Evolutionary conservation across 1,139 yeast species (phyloP).

Genomic region (Kodamaea sp.): DNA sequence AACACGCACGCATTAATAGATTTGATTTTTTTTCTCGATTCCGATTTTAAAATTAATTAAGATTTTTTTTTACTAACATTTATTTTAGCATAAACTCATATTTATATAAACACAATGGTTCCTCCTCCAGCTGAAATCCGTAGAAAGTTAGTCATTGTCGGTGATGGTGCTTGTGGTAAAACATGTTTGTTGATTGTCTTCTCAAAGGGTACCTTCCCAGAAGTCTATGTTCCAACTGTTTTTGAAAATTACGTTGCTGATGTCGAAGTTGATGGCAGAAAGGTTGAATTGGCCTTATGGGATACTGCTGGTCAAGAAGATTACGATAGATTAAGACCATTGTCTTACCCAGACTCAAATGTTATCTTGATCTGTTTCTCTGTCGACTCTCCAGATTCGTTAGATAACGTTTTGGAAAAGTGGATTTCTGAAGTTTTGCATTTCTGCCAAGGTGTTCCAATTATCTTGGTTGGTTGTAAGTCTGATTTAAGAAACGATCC

Average conservation of each 20-base stretch:
- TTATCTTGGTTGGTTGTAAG: conserved; percentile 90
- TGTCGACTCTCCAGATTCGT: conserved; percentile 86
- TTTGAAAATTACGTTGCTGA: conserved; percentile 94
- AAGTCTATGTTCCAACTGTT: conserved; percentile 92
- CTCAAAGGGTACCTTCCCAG: conserved; percentile 94
- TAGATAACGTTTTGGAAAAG: conserved; percentile 89
- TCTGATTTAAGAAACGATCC: conserved; percentile 85
- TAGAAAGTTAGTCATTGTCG: conserved; percentile 79
- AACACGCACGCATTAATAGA: background rate
- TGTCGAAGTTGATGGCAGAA: conserved; percentile 91
- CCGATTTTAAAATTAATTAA: conserved; percentile 36
- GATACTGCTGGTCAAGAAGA: conserved; percentile 99
- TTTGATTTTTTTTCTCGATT: background rate
- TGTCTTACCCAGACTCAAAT: conserved; percentile 90
- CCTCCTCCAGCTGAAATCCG: conserved; percentile 63
- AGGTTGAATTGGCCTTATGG: conserved; percentile 92
- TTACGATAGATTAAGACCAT: conserved; percentile 90
- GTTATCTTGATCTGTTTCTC: conserved; percentile 91
- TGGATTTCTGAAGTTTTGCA: conserved; percentile 94
- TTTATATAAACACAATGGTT: conserved; percentile 29
- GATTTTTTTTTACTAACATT: conserved; percentile 3
- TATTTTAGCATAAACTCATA: background rate
- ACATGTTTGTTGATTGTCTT: conserved; percentile 81
- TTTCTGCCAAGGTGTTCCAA: conserved; percentile 94
- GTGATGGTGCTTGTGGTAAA: conserved; percentile 88